Evolutionary conservation across 176 grass and related monocot species (phyloP).

Genomic region (Rhipidocladum racemiflorum): DNA sequence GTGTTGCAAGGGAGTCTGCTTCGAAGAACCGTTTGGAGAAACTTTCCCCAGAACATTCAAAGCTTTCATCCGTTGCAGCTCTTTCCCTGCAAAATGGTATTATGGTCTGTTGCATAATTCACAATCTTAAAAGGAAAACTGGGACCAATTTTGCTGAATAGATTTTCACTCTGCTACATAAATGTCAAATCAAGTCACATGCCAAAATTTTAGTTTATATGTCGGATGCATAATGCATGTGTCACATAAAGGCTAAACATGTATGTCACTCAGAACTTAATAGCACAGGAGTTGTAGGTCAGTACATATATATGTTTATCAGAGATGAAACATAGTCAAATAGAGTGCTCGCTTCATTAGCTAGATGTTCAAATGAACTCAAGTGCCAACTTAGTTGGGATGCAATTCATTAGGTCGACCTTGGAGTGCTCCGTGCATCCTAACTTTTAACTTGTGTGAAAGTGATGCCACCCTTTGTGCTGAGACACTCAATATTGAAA

Average conservation of each 20-base stretch:
- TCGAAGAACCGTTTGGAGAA: conserved; percentile 44
- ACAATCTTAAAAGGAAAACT: background rate
- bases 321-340: background rate
- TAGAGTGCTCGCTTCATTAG: background rate
- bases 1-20: conserved; percentile 27
- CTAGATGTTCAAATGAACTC: background rate
- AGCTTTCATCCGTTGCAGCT: conserved; percentile 71
- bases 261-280: background rate
- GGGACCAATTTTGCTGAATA: background rate
- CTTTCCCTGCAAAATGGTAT: conserved; percentile 52
- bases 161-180: background rate
- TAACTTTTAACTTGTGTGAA: conserved; percentile 1
- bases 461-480: background rate
- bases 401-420: background rate
- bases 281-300: conserved; percentile 16
- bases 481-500: background rate
- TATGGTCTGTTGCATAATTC: background rate
- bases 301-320: background rate
- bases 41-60: conserved; percentile 76
- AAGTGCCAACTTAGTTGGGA: background rate
- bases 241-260: background rate
- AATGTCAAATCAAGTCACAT: background rate
- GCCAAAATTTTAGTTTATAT: background rate
- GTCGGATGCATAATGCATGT: background rate
- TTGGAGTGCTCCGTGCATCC: background rate